Evolutionary conservation across 352 stramenopile genomes (phyloP).

Genomic region (Phytophthora sp.): DNA sequence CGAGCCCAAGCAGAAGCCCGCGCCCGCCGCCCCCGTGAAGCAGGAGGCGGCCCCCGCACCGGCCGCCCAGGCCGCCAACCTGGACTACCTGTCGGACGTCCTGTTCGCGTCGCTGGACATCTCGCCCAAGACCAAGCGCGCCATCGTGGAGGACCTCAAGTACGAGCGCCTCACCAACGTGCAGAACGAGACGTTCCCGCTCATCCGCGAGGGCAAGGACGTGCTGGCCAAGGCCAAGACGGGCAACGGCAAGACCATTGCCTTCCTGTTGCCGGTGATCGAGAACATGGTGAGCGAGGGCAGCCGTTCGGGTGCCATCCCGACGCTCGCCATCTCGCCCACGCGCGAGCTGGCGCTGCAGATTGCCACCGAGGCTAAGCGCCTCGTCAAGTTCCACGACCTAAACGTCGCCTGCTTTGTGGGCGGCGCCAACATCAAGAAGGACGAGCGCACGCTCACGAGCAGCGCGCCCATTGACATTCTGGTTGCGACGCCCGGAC

Average conservation of each 20-base stretch:
- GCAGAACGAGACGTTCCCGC: conserved; percentile 86
- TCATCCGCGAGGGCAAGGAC: conserved; percentile 81
- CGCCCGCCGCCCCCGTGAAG: conserved; percentile 8
- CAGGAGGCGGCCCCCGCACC: background rate
- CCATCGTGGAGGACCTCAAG: conserved; percentile 83
- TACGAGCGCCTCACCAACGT: conserved; percentile 91
- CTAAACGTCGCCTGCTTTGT: conserved; percentile 71
- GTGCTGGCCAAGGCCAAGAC: conserved; percentile 93
- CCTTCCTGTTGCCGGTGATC: conserved; percentile 81
- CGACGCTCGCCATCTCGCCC: conserved; percentile 93
- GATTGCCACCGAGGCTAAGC: conserved; percentile 90
- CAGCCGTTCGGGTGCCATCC: conserved; percentile 80
- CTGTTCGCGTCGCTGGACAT: conserved; percentile 63
- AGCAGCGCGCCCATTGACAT: conserved; percentile 79
- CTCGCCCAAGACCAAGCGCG: conserved; percentile 60
- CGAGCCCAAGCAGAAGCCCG: background rate
- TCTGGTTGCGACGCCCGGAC: conserved; percentile 95
- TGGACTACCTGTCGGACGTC: conserved; percentile 67
- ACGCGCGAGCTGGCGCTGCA: conserved; percentile 97
- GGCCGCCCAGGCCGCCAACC: conserved; percentile 24
- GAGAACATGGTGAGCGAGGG: conserved; percentile 75
- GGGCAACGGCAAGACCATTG: conserved; percentile 91
- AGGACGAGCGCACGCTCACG: conserved; percentile 52
- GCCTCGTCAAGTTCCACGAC: conserved; percentile 88
- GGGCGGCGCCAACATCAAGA: conserved; percentile 91